Conservation (phyloP, 1,284 basidiomycete species). For the Apiotrichum laibachii region DNA sequence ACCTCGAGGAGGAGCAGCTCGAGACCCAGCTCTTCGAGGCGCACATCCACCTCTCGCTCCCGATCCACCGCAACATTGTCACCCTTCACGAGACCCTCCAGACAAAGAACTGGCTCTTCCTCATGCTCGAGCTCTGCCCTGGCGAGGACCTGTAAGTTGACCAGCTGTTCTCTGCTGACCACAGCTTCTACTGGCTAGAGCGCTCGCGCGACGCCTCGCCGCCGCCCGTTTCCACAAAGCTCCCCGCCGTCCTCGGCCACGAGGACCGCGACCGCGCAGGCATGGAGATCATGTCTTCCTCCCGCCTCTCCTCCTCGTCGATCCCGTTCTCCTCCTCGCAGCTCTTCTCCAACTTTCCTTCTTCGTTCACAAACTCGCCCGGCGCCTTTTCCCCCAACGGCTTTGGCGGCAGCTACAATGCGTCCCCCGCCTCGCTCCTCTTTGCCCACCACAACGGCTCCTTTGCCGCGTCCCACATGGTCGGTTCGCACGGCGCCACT, state of each 20-base stretch:
- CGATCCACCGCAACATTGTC: constrained; percentile 88
- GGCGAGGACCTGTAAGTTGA: constrained; percentile 68
- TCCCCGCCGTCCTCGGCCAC: constrained; percentile 33
- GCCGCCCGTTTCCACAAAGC: constrained; percentile 53
- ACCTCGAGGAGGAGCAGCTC: constrained; percentile 81
- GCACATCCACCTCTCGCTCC: constrained; percentile 90
- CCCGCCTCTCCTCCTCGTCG: constrained; percentile 48
- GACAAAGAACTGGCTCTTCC: constrained; percentile 72
- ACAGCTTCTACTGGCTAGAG: constrained; percentile 88
- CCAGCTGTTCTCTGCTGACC: constrained; percentile 10
- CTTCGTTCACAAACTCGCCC: constrained; percentile 40
- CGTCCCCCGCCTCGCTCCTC: constrained; percentile 42
- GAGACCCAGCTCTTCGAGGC: constrained; percentile 88
- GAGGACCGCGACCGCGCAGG: constrained; percentile 23
- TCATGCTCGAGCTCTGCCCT: constrained; percentile 87
- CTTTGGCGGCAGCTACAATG: constrained; percentile 16
- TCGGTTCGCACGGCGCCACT: constrained; percentile 56
- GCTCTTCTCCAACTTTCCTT: constrained; percentile 37
- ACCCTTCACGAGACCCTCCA: constrained; percentile 87
- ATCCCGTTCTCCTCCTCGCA: constrained; percentile 50
- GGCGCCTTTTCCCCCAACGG: constrained; percentile 31
- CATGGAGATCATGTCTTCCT: constrained; percentile 43
- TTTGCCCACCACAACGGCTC: constrained; percentile 43
- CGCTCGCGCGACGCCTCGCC: constrained; percentile 82
- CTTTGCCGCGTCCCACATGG: not conserved